Percentiles rank a stretch among this genome's conserved stretches.
phyloP scores from a whole-genome alignment of 495 filamentous ascomycete genomes.

The Penicillium nucicola region DNA sequence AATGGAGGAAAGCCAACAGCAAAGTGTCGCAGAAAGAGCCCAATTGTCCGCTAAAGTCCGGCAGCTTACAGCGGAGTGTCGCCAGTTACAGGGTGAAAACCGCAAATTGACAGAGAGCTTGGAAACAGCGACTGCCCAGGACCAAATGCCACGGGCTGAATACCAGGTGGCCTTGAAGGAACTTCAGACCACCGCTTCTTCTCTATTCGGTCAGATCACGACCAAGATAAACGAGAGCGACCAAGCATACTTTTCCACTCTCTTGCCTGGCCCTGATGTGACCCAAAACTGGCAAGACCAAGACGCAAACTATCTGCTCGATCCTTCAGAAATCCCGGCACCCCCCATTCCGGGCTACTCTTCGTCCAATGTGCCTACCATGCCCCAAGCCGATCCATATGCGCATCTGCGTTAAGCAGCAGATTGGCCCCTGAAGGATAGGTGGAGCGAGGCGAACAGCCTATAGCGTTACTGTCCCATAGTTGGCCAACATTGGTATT shows the following conservation, averaged over 20 bases:
- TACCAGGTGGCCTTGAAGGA: not conserved
- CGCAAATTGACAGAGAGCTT: not conserved
- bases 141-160: not conserved
- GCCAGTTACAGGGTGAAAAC: not conserved
- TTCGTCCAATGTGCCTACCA: not conserved
- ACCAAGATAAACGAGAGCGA: not conserved
- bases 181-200: not conserved
- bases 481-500: not conserved
- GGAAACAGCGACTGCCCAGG: not conserved
- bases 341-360: not conserved
- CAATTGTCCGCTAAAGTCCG: not conserved
- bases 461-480: not conserved
- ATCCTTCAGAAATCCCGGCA: not conserved
- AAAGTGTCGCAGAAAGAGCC: not conserved
- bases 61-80: not conserved
- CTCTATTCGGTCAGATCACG: not conserved
- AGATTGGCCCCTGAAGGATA: no score
- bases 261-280: not conserved
- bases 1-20: not conserved
- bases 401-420: not conserved
- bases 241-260: constrained; percentile 2
- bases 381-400: not conserved
- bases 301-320: not conserved
- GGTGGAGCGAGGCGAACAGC: not conserved
- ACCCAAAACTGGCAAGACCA: not conserved